Conservation (phyloP, 2,329 filamentous ascomycete species). For the Westerdykella sp. region DNA sequence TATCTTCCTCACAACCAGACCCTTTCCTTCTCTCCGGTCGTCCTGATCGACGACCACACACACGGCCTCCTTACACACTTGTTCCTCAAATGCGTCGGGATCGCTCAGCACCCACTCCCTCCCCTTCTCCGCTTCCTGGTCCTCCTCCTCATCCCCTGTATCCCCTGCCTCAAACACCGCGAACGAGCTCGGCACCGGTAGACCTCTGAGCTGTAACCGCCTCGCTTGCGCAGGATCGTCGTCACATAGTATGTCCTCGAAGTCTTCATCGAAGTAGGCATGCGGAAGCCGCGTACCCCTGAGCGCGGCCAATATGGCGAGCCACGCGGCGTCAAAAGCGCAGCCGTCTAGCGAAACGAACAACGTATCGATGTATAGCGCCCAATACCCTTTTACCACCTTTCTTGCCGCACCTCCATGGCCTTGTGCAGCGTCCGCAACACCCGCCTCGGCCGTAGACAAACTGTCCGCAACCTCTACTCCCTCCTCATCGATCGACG, state of each 20-base stretch:
- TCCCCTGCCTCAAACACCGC: constrained; percentile 56
- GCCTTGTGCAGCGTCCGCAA: constrained; percentile 16
- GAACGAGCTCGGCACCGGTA: constrained; percentile 73
- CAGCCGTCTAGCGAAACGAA: constrained; percentile 92
- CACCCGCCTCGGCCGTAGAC: constrained; percentile 24
- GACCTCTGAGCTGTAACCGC: constrained; percentile 54
- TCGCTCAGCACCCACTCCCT: constrained; percentile 71
- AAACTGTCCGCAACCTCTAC: constrained; percentile 40
- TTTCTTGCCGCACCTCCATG: constrained; percentile 37
- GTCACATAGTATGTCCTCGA: constrained; percentile 71
- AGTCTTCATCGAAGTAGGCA: constrained; percentile 78
- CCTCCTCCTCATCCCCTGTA: constrained; percentile 39
- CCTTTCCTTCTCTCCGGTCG: constrained; percentile 59
- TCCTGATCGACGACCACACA: constrained; percentile 68
- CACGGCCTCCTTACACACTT: constrained; percentile 73
- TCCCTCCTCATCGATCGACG: constrained; percentile 41
- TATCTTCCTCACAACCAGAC: constrained; percentile 63
- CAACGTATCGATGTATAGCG: constrained; percentile 89
- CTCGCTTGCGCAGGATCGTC: constrained; percentile 50
- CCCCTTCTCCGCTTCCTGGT: constrained; percentile 18
- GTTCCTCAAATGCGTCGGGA: constrained; percentile 85
- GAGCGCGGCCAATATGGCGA: constrained; percentile 73
- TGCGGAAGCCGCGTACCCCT: constrained; percentile 68
- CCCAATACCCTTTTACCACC: constrained; percentile 82
- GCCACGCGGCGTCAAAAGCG: constrained; percentile 86